Percentiles rank a stretch among this genome's conserved stretches.
Evolutionary conservation across 345 rosid species (phyloP).

Genomic region (Rhodamnia argentea): DNA sequence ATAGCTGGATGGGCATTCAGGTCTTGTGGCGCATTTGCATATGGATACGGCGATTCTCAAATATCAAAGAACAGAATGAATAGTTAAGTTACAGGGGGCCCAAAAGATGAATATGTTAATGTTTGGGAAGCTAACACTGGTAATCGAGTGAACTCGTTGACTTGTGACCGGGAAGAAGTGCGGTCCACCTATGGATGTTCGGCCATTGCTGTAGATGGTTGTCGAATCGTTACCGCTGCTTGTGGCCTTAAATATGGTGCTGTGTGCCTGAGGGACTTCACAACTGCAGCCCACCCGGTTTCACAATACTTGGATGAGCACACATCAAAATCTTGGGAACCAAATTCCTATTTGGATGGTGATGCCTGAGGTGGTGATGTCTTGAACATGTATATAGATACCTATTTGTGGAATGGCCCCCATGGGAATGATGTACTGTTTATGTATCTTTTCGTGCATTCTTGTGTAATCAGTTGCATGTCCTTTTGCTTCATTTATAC

Average conservation of each 20-base stretch:
- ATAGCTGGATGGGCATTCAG: slow-evolving; percentile 42
- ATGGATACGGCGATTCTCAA: slow-evolving; percentile 13
- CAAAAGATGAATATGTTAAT: slow-evolving; percentile 15
- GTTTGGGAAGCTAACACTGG: slow-evolving; percentile 48
- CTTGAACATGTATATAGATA: neutral
- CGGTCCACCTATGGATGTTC: slow-evolving; percentile 13
- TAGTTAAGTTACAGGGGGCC: slow-evolving; percentile 42
- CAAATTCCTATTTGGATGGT: slow-evolving; percentile 7
- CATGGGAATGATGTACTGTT: neutral
- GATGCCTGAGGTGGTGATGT: slow-evolving; percentile 2
- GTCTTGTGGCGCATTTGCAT: slow-evolving; percentile 27
- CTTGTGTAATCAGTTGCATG: neutral
- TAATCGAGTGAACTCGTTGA: slow-evolving; percentile 23
- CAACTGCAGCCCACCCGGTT: slow-evolving; percentile 18
- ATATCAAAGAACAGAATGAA: neutral
- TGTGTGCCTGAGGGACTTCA: slow-evolving; percentile 25
- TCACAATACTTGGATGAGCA: slow-evolving; percentile 1
- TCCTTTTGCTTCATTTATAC: neutral
- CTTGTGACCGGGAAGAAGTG: too few relatives aligned
- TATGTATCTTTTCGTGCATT: neutral
- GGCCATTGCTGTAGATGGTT: slow-evolving; percentile 36
- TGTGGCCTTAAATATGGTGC: neutral
- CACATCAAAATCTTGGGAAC: slow-evolving; percentile 33
- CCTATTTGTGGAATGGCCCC: neutral
- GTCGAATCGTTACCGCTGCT: slow-evolving; percentile 22